Evolutionary conservation across 1,139 yeast genomes (phyloP).

Genomic region (Taphrina pruni): DNA sequence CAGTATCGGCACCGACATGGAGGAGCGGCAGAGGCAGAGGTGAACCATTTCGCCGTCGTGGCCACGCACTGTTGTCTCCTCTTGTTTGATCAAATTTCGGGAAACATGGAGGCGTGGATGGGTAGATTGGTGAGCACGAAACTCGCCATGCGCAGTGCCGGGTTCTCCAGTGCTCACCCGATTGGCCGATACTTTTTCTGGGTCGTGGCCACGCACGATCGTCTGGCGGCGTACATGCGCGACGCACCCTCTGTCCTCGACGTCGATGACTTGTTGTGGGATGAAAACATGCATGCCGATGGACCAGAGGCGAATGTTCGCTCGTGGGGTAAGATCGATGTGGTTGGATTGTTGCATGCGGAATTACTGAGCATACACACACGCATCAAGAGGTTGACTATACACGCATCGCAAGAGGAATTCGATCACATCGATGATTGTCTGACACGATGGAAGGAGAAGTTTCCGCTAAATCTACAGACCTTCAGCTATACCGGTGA

Average conservation of each 20-base stretch:
- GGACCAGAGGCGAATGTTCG: neutral
- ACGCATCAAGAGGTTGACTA: neutral
- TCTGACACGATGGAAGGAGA: constrained; percentile 11
- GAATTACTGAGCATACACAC: constrained; percentile 2
- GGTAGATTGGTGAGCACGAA: constrained; percentile 16
- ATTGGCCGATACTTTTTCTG: constrained; percentile 32
- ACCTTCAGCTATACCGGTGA: constrained; percentile 7
- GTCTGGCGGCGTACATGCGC: constrained; percentile 16
- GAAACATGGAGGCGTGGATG: constrained; percentile 27
- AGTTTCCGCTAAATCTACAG: constrained; percentile 23
- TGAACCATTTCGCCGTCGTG: constrained; percentile 5
- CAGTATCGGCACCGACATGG: neutral
- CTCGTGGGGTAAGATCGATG: constrained; percentile 5
- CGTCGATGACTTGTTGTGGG: constrained; percentile 36
- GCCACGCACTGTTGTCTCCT: constrained; percentile 28
- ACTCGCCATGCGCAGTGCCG: constrained; percentile 19
- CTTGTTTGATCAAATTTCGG: constrained; percentile 28
- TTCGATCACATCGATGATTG: constrained; percentile 14
- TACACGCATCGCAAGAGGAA: constrained; percentile 13
- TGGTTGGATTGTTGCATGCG: constrained; percentile 19
- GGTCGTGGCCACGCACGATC: constrained; percentile 32
- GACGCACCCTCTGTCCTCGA: constrained; percentile 18
- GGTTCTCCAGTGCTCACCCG: constrained; percentile 7
- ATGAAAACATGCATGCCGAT: neutral
- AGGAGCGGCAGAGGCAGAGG: neutral